phyloP scores from a whole-genome alignment of 345 rosid genomes.

The Camelina sativa region DNA sequence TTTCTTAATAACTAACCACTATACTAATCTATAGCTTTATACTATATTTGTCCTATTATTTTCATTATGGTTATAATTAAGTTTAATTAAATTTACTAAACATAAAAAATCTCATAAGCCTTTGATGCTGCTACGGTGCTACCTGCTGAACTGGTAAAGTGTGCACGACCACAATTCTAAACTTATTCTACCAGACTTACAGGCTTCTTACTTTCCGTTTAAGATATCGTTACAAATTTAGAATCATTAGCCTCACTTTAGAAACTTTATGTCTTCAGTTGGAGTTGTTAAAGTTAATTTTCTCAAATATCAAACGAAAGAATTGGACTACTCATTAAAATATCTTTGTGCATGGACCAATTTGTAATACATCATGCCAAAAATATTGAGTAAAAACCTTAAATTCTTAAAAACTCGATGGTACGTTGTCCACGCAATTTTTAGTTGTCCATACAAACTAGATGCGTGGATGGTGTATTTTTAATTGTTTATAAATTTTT shows the following conservation, averaged over 20 bases:
- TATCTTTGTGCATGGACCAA: slow-evolving; percentile 26
- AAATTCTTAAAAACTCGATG: background rate
- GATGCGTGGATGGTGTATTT: too few species aligned
- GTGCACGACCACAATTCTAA: background rate
- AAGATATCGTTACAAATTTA: slow-evolving; percentile 15
- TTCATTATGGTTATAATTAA: background rate
- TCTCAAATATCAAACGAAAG: background rate
- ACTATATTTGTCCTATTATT: slow-evolving; percentile 1
- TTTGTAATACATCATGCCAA: slow-evolving; percentile 1
- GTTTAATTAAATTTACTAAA: background rate
- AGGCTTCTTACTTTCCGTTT: slow-evolving; percentile 7
- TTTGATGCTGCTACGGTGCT: background rate
- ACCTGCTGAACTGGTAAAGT: background rate
- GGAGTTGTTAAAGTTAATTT: slow-evolving; percentile 4
- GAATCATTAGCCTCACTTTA: slow-evolving; percentile 10
- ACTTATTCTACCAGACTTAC: slow-evolving; percentile 13
- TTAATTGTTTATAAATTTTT: too few species aligned
- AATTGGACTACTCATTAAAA: slow-evolving; percentile 10
- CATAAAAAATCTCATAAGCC: background rate
- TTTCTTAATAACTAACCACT: slow-evolving; percentile 4
- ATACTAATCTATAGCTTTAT: slow-evolving; percentile 2
- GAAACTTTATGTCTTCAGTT: background rate
- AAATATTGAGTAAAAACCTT: slow-evolving; percentile 5
- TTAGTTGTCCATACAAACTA: too few species aligned
- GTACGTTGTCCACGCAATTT: too few species aligned